These are phyloP conservation scores for Metroxylon sagu DNA, from an alignment of 176 grass and related monocot genomes.

Conservation along the genomic window DNA sequence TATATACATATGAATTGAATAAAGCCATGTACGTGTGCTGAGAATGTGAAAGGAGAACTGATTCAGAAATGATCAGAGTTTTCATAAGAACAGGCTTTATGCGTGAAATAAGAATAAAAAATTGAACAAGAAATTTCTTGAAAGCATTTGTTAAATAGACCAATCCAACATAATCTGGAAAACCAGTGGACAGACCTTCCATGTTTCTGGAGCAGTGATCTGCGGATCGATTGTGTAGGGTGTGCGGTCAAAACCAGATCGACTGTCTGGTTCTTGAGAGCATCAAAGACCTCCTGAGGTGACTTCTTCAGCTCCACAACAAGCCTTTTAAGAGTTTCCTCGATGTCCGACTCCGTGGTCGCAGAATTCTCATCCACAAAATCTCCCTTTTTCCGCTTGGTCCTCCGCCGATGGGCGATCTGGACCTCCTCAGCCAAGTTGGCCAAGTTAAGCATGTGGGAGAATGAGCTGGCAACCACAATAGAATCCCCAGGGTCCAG, in stretches of 20 bases:
- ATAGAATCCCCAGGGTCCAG: constrained; percentile 58
- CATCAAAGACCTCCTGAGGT: constrained; percentile 77
- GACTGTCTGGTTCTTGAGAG: constrained; percentile 91
- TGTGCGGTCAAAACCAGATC: constrained; percentile 97
- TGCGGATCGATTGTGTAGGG: constrained; percentile 77
- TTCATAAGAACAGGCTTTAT: too few relatives aligned
- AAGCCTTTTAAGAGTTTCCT: constrained; percentile 88
- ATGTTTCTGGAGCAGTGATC: constrained; percentile 98
- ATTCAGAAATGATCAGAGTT: too few relatives aligned
- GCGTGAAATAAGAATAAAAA: background rate
- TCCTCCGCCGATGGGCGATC: constrained; percentile 77
- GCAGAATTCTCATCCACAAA: constrained; percentile 79
- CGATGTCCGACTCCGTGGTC: constrained; percentile 88
- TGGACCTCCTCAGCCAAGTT: constrained; percentile 98
- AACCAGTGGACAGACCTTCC: constrained; percentile 35
- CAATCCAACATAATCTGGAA: background rate
- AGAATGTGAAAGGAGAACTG: too few relatives aligned
- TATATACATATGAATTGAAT: too few relatives aligned
- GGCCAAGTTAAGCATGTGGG: constrained; percentile 98
- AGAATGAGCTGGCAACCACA: constrained; percentile 83
- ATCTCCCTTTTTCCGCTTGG: constrained; percentile 73
- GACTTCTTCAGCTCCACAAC: constrained; percentile 70
- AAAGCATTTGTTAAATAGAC: background rate
- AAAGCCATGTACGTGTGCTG: too few relatives aligned
- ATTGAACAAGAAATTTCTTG: background rate